These are phyloP conservation scores for Gossypium schwendimanii DNA, from an alignment of 441 rosid genomes.

Conservation along the genomic window DNA sequence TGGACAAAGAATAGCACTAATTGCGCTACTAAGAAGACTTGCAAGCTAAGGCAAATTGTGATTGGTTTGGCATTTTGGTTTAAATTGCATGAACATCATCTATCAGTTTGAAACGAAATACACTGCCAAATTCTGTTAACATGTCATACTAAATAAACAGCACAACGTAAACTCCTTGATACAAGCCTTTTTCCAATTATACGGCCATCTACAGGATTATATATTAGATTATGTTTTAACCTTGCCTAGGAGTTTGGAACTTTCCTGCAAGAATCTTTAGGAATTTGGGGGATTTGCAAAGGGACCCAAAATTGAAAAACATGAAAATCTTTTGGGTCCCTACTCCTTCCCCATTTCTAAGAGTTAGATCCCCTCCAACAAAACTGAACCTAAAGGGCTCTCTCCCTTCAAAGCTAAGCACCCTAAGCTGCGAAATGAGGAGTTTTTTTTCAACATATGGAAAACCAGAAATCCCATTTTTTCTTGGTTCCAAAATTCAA, in stretches of 20 bases:
- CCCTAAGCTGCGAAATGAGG: neutral
- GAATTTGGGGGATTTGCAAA: neutral
- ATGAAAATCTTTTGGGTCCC: neutral
- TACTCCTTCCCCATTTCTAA: neutral
- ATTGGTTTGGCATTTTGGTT: neutral
- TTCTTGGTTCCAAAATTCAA: slow-evolving; percentile 1
- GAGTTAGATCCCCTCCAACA: neutral
- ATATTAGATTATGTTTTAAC: neutral
- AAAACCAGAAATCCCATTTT: neutral
- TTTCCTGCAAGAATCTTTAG: neutral
- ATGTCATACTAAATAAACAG: neutral
- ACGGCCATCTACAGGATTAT: neutral
- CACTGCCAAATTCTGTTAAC: neutral
- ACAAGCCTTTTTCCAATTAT: neutral
- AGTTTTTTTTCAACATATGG: neutral
- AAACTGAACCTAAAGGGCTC: neutral
- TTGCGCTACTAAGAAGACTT: neutral
- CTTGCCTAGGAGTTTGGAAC: neutral
- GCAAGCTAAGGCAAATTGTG: neutral
- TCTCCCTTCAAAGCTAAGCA: slow-evolving; percentile 6
- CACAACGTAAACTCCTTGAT: neutral
- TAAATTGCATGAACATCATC: neutral
- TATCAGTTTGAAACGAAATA: neutral
- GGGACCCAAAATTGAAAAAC: neutral
- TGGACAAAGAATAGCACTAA: neutral